phyloP scores from a whole-genome alignment of 2,329 filamentous ascomycete species.

The Mycosphaerella sp. region DNA sequence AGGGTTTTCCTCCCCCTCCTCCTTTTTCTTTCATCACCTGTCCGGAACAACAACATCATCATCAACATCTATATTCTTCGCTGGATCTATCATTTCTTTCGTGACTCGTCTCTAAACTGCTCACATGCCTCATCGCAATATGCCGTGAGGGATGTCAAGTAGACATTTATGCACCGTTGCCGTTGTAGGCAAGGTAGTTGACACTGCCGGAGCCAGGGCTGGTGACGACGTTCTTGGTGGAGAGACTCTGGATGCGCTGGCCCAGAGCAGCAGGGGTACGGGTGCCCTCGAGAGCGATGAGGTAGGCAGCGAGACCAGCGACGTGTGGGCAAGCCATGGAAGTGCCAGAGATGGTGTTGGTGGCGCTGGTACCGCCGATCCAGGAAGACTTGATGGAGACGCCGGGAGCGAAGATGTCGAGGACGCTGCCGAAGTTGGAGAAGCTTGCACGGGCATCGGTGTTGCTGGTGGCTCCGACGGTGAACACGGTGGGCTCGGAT shows the following conservation, averaged over 20 bases:
- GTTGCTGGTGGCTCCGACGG: conserved; percentile 35
- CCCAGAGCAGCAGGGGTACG: conserved; percentile 42
- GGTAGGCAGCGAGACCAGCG: conserved; percentile 58
- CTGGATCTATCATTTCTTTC: no score
- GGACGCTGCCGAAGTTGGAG: conserved; percentile 37
- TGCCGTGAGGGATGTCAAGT: no score
- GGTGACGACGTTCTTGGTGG: conserved; percentile 33
- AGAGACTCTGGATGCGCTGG: conserved; percentile 42
- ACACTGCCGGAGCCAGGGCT: conserved; percentile 32
- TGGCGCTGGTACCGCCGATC: conserved; percentile 42
- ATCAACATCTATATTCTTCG: no score
- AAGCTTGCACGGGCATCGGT: conserved; percentile 35
- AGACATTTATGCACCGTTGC: conserved; percentile 5
- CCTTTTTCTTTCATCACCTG: no score
- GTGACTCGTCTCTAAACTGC: conserved; percentile 1
- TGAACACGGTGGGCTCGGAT: conserved; percentile 32
- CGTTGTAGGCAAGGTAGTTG: conserved; percentile 3
- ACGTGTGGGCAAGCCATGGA: conserved; percentile 64
- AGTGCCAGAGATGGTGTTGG: conserved; percentile 50
- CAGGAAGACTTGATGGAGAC: conserved; percentile 42
- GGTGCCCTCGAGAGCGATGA: conserved; percentile 50
- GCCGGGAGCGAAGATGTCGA: conserved; percentile 45
- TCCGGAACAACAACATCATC: no score
- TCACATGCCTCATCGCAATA: not conserved
- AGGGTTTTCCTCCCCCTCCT: no score